Conservation (phyloP, 768 basidiomycete genomes). For the Russula brevipes region DNA sequence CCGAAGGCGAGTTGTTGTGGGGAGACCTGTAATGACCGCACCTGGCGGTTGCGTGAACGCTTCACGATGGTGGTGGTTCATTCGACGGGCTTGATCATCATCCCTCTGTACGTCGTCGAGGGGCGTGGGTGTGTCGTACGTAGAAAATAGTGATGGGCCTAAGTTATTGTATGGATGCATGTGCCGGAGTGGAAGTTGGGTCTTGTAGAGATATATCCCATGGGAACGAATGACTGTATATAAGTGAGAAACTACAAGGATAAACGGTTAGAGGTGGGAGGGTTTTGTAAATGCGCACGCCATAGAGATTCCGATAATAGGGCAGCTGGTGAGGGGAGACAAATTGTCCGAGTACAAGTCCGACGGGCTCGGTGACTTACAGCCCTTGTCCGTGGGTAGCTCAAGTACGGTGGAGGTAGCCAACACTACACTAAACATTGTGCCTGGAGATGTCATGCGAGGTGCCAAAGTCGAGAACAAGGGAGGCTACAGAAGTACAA, state of each 20-base stretch:
- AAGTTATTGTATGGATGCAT: slow-evolving; percentile 7
- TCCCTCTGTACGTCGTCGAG: neutral
- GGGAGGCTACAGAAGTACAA: neutral
- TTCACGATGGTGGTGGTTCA: neutral
- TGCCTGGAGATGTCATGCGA: slow-evolving; percentile 18
- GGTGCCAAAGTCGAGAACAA: slow-evolving; percentile 4
- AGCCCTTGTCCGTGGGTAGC: no score
- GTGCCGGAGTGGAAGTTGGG: neutral
- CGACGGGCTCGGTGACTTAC: no score
- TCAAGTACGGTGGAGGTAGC: no score
- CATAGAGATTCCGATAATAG: neutral
- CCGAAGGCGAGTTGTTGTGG: neutral
- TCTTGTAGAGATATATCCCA: neutral
- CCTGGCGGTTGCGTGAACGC: neutral
- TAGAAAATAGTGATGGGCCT: neutral
- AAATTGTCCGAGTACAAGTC: no score
- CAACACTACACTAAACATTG: neutral
- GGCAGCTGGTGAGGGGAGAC: neutral
- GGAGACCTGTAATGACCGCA: neutral
- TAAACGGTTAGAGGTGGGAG: neutral
- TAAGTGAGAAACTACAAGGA: neutral
- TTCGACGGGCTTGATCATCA: neutral
- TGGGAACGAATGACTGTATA: slow-evolving; percentile 4
- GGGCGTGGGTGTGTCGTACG: neutral
- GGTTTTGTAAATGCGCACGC: neutral